Evolutionary conservation across 371 early-diverging fungal species (phyloP), one percentile per base, ranked within the genome.

Genomic region (Chytridium lagenaria): DNA sequence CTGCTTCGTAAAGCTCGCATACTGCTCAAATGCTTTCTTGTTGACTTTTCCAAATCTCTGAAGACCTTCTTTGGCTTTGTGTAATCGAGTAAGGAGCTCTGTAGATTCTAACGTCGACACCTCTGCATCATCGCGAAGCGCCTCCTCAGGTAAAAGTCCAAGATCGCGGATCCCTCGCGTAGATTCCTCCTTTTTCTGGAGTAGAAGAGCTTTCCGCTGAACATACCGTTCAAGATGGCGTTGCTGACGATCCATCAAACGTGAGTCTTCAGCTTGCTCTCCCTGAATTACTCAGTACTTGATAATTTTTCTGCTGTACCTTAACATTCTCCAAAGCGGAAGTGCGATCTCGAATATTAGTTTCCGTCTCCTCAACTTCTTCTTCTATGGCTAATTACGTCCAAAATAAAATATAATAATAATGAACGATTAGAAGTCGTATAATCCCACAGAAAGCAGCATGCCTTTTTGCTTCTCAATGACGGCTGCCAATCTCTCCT

Each of bases 11-110:
- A 97, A 99, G 77, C 92, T 92, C 74, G 83, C 89, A 79, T 92
- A 96, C 83, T 99, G 99, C 82, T 99, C 98, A 81, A 92, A 92
- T 7, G 99, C 99, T 81, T 96, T 96, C 82, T 96, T 97, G 87
- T 99, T 99, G 69, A 99, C 97, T 76, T 97, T 97, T 23, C 91
- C 89, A 77, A 90, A 96, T 80, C 91, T 89, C 70, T 94, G 93
- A 37, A 98, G 82, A 22, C 83, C 86, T 68, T 95, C 95, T 74
- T 96, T 95, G 65, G 90, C 88, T 59, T 86, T 86, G 77, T 94
- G 93, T 55, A 99, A 87, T 67, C 85, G 82, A 73, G 88, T 89
- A 40, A 95, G 76, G 26, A 96, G 74, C 77, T 85, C 66, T 64
- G 75, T 44, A 34, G 69, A 65, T 15, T 68, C 7, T 59, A 68